Percentiles rank a stretch among this genome's conserved stretches.
These are phyloP conservation scores for Leonotis leonurus DNA, from an alignment of 257 asterid genomes.

Conservation along the genomic window DNA sequence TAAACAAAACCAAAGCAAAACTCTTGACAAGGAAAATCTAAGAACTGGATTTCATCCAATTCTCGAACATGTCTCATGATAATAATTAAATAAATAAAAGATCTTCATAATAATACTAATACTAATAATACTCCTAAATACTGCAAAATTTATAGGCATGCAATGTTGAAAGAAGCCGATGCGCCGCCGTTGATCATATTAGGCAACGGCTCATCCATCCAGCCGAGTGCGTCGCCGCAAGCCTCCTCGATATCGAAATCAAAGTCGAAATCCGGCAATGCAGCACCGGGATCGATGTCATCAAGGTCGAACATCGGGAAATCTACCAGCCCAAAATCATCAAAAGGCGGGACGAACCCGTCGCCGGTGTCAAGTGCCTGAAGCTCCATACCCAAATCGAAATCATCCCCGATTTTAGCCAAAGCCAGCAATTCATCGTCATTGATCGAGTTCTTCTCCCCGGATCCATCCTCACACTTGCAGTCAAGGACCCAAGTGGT, in stretches of 20 bases:
- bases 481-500: conserved; percentile 25
- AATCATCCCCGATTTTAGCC: conserved; percentile 38
- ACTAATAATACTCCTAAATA: background rate
- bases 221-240: conserved; percentile 31
- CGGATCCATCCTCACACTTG: background rate
- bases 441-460: background rate
- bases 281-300: conserved; percentile 16
- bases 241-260: conserved; percentile 55
- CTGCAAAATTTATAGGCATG: conserved; percentile 96
- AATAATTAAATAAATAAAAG: no score
- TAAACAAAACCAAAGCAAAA: no score
- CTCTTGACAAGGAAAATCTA: no score
- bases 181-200: conserved; percentile 31
- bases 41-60: no score
- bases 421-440: conserved; percentile 29
- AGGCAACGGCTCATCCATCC: conserved; percentile 47
- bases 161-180: conserved; percentile 44
- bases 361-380: conserved; percentile 27
- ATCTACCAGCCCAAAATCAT: conserved; percentile 47
- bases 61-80: no score
- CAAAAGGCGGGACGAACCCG: conserved; percentile 24
- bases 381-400: conserved; percentile 55
- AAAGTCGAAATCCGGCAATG: conserved; percentile 53
- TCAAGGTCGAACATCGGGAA: conserved; percentile 38
- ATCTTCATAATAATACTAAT: background rate